These are phyloP conservation scores for Blastobotrys malaysiensis DNA, from an alignment of 1,139 yeast genomes.

Conservation along the genomic window DNA sequence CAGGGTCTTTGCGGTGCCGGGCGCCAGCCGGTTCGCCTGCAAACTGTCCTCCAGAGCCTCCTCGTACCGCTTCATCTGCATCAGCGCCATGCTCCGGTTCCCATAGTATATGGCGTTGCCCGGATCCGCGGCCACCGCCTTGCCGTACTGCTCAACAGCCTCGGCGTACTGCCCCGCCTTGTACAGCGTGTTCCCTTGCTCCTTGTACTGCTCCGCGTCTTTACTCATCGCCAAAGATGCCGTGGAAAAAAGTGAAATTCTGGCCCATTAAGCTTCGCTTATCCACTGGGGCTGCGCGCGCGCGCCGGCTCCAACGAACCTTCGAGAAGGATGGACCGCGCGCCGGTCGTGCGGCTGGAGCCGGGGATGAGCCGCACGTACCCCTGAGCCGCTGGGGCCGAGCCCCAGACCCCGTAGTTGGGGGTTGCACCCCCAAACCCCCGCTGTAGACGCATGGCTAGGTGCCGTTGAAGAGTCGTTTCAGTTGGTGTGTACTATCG, in stretches of 20 bases:
- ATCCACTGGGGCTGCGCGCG: background rate
- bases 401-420: no score
- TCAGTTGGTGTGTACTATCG: no score
- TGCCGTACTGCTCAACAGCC: slow-evolving; percentile 35
- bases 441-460: no score
- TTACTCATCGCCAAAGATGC: slow-evolving; percentile 6
- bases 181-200: slow-evolving; percentile 37
- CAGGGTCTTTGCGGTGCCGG: slow-evolving; percentile 33
- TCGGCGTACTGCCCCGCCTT: slow-evolving; percentile 33
- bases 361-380: no score
- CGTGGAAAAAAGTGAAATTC: background rate
- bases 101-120: slow-evolving; percentile 48
- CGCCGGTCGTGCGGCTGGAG: no score
- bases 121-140: slow-evolving; percentile 37
- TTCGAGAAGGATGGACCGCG: background rate
- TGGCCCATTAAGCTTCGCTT: background rate
- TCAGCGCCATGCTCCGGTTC: slow-evolving; percentile 75
- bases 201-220: slow-evolving; percentile 31
- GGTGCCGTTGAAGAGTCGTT: no score
- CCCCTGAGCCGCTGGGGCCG: no score
- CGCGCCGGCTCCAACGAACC: background rate
- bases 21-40: slow-evolving; percentile 32
- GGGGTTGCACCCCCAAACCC: background rate
- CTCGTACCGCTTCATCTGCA: slow-evolving; percentile 52
- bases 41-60: slow-evolving; percentile 51